phyloP scores from a whole-genome alignment of 176 grass and related monocot genomes.

The Phoenix dactylifera region DNA sequence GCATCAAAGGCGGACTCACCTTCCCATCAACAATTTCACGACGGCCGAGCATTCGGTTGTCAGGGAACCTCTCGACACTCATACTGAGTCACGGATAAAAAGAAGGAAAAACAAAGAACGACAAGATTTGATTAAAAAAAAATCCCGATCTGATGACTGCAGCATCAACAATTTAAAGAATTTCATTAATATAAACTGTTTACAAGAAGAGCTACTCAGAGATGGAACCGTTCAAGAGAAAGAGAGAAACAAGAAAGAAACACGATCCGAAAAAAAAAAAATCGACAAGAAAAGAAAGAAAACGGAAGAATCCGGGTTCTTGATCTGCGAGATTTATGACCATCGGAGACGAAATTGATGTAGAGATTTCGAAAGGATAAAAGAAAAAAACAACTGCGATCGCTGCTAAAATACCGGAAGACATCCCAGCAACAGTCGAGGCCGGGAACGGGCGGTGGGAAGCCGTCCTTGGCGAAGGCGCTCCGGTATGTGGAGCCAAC shows the following conservation, averaged over 20 bases:
- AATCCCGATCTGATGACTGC: too few species aligned
- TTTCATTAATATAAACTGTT: too few species aligned
- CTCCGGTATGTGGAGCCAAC: conserved; percentile 78
- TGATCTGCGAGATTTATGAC: too few species aligned
- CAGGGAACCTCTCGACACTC: conserved; percentile 55
- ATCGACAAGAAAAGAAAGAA: too few species aligned
- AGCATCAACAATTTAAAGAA: too few species aligned
- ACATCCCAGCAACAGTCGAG: conserved; percentile 87
- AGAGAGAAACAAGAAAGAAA: background rate
- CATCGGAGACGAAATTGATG: too few species aligned
- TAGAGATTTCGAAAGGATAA: too few species aligned
- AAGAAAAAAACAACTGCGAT: background rate
- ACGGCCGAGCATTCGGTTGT: conserved; percentile 69
- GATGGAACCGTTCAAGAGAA: too few species aligned
- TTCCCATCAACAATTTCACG: conserved; percentile 59
- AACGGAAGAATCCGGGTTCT: background rate
- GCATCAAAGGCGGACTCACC: conserved; percentile 18
- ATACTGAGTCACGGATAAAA: conserved; percentile 20
- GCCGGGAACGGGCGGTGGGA: conserved; percentile 52
- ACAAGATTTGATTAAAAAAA: too few species aligned
- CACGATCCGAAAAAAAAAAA: background rate
- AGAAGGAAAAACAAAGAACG: too few species aligned
- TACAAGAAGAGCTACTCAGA: too few species aligned
- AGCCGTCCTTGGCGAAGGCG: conserved; percentile 58
- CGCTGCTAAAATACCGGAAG: conserved; percentile 46